Conservation (phyloP, 306 rosid species). For the Fagus sylvatica region DNA sequence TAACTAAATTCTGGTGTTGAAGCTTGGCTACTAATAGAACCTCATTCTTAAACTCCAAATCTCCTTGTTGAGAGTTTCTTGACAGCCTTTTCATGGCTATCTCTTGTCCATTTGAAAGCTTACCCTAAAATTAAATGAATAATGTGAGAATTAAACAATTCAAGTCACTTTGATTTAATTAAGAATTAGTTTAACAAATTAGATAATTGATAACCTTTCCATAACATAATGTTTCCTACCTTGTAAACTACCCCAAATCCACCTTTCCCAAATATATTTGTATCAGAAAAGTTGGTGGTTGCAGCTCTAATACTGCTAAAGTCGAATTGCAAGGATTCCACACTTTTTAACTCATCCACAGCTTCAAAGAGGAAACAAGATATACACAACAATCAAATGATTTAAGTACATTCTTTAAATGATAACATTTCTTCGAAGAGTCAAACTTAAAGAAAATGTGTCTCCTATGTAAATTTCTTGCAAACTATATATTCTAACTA, state of each 20-base stretch:
- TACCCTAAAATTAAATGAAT: not conserved
- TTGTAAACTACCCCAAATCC: slow-evolving; percentile 50
- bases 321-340: too few species aligned
- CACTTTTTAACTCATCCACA: too few species aligned
- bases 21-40: slow-evolving; percentile 25
- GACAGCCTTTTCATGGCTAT: slow-evolving; percentile 39
- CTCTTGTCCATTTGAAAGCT: slow-evolving; percentile 20
- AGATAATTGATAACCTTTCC: too few species aligned
- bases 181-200: too few species aligned
- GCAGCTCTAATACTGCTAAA: not conserved
- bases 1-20: slow-evolving; percentile 39
- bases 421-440: too few species aligned
- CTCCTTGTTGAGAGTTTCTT: slow-evolving; percentile 11
- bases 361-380: not conserved
- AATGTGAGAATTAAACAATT: too few species aligned
- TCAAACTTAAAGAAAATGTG: too few species aligned
- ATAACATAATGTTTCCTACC: slow-evolving; percentile 9
- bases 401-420: too few species aligned
- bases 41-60: slow-evolving; percentile 18
- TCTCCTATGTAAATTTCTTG: too few species aligned
- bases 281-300: slow-evolving; percentile 37
- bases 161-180: too few species aligned
- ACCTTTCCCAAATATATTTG: slow-evolving; percentile 42
- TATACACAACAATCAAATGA: too few species aligned
- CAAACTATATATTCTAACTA: too few species aligned